phyloP scores from a whole-genome alignment of 768 basidiomycete species.

The Inosperma sp. region DNA sequence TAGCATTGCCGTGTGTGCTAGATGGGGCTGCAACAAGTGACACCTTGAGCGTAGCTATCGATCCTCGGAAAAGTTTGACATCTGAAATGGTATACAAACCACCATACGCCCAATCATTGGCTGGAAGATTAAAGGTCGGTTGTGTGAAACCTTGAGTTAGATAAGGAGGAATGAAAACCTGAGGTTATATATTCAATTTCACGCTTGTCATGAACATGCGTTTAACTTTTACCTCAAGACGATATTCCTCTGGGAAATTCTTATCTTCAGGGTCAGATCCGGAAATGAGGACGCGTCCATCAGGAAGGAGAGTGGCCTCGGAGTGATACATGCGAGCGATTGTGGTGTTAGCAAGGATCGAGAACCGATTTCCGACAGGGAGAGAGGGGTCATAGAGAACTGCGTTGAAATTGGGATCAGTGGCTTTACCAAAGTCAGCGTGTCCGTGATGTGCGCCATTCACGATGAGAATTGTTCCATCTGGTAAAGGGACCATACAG shows the following conservation, averaged over 20 bases:
- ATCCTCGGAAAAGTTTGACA: slow-evolving; percentile 41
- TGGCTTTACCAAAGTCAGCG: slow-evolving; percentile 69
- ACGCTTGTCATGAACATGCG: not conserved
- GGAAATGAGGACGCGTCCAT: slow-evolving; percentile 69
- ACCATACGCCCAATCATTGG: too few species aligned
- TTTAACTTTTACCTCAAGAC: slow-evolving; percentile 50
- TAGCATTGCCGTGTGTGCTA: too few species aligned
- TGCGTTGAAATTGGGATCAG: slow-evolving; percentile 57
- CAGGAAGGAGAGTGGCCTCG: too few species aligned
- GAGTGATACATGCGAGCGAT: slow-evolving; percentile 69
- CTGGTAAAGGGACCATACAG: too few species aligned
- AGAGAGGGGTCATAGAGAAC: slow-evolving; percentile 67
- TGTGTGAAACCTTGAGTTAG: slow-evolving; percentile 57
- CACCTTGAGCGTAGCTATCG: slow-evolving; percentile 42
- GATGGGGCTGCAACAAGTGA: too few species aligned
- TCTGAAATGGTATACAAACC: slow-evolving; percentile 48
- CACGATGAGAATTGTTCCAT: too few species aligned
- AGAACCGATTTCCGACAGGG: slow-evolving; percentile 56
- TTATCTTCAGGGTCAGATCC: slow-evolving; percentile 68
- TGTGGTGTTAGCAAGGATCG: slow-evolving; percentile 62
- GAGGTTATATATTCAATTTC: slow-evolving; percentile 20
- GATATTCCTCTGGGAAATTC: slow-evolving; percentile 70
- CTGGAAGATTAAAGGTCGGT: slow-evolving; percentile 56
- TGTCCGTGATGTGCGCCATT: too few species aligned
- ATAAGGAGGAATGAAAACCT: slow-evolving; percentile 85